Conservation (phyloP, 2,329 filamentous ascomycete species). For the Sclerotinia nivalis region DNA sequence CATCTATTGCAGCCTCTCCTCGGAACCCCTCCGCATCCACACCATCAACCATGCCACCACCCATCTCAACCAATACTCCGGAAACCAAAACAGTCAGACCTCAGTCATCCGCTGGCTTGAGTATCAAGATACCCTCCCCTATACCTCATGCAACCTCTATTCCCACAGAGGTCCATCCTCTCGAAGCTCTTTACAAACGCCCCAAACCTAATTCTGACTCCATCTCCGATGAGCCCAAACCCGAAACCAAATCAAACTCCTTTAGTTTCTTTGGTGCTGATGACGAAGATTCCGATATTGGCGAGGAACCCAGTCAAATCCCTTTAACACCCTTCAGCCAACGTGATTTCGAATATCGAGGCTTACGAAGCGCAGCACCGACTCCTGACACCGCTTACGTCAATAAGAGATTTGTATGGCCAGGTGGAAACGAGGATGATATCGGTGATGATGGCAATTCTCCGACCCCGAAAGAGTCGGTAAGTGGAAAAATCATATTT, state of each 20-base stretch:
- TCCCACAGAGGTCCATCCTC: slow-evolving; percentile 65
- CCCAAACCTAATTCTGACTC: slow-evolving; percentile 49
- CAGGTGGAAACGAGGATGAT: slow-evolving; percentile 48
- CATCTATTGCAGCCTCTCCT: slow-evolving; percentile 23
- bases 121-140: slow-evolving; percentile 48
- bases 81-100: slow-evolving; percentile 26
- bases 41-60: slow-evolving; percentile 26
- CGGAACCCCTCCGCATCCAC: slow-evolving; percentile 25
- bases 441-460: slow-evolving; percentile 45
- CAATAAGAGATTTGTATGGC: slow-evolving; percentile 61
- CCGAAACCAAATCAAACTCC: slow-evolving; percentile 46
- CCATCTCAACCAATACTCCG: slow-evolving; percentile 18
- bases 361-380: slow-evolving; percentile 82
- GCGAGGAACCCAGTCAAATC: slow-evolving; percentile 47
- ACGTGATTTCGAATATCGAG: slow-evolving; percentile 73
- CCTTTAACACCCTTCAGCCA: slow-evolving; percentile 84
- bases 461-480: slow-evolving; percentile 22
- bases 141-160: slow-evolving; percentile 49
- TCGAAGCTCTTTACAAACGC: slow-evolving; percentile 90
- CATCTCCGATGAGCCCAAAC: slow-evolving; percentile 29
- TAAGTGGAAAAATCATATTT: slow-evolving; percentile 29
- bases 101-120: slow-evolving; percentile 52
- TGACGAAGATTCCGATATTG: slow-evolving; percentile 46
- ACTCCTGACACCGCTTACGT: slow-evolving; percentile 91
- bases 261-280: slow-evolving; percentile 79